Conservation (phyloP, 305 asterid genomes). For the Rubia tinctorum region DNA sequence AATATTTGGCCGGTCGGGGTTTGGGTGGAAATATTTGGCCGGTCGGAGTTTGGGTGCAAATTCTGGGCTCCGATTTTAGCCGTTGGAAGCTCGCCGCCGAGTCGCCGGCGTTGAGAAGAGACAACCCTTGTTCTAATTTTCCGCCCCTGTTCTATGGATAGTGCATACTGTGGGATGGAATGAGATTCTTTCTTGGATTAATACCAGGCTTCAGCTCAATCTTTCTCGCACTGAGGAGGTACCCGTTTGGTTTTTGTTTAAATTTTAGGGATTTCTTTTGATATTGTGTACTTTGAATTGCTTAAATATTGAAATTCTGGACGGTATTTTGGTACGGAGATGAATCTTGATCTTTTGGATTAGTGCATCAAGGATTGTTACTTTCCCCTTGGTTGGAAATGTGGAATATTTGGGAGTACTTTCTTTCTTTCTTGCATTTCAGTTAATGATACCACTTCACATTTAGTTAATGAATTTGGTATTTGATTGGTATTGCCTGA, state of each 20-base stretch:
- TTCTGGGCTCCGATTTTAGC: no score
- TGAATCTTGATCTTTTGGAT: constrained; percentile 2
- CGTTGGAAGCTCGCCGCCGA: no score
- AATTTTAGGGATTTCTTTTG: background rate
- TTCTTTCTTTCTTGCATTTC: background rate
- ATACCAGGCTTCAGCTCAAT: constrained; percentile 73
- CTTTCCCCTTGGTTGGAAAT: background rate
- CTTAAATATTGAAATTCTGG: background rate
- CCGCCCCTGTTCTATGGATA: no score
- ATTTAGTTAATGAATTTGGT: background rate
- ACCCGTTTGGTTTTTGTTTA: background rate
- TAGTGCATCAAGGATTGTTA: background rate
- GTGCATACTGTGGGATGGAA: constrained; percentile 90
- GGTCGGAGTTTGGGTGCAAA: no score
- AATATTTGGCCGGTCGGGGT: no score
- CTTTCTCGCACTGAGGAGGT: constrained; percentile 90
- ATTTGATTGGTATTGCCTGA: background rate
- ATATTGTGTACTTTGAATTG: background rate
- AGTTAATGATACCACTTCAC: background rate
- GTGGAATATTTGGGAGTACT: background rate
- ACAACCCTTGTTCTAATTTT: no score
- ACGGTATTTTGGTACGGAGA: background rate
- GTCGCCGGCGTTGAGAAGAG: no score
- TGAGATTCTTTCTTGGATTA: constrained; percentile 86
- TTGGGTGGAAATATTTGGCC: no score